Evolutionary conservation across 805 yeast species (phyloP).

Genomic region (Metschnikowia chrysomelidarum): DNA sequence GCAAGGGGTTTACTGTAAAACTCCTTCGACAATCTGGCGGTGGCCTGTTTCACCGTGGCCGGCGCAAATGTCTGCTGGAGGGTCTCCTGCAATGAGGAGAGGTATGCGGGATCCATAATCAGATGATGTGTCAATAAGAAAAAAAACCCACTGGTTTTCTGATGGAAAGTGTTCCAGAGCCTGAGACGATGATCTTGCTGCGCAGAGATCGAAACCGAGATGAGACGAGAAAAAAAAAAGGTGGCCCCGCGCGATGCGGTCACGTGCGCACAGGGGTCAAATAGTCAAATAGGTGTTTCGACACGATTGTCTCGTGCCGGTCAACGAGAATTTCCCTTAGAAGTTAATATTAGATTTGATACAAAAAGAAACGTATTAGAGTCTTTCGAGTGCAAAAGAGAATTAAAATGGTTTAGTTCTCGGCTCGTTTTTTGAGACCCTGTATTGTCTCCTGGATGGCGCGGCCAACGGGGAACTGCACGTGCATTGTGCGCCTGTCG

Average conservation of each 20-base stretch:
- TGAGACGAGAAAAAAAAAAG: not conserved
- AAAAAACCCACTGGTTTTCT: slow-evolving; percentile 3
- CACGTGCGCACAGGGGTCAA: no score
- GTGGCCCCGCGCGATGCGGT: slow-evolving; percentile 1
- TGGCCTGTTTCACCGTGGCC: slow-evolving; percentile 80
- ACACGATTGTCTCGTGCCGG: no score
- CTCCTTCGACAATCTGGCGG: slow-evolving; percentile 70
- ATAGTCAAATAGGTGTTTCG: no score
- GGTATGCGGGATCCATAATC: slow-evolving; percentile 67
- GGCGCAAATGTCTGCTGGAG: slow-evolving; percentile 78
- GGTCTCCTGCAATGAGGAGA: slow-evolving; percentile 72
- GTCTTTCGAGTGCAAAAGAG: no score
- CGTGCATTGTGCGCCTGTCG: no score
- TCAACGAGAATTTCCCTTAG: no score
- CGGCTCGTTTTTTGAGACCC: no score
- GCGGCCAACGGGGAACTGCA: no score
- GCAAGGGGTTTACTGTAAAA: slow-evolving; percentile 67
- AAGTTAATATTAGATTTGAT: no score
- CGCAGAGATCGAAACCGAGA: slow-evolving; percentile 1
- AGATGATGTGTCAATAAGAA: slow-evolving; percentile 5
- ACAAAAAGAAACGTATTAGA: no score
- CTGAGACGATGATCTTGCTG: slow-evolving; percentile 4
- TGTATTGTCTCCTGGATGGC: no score
- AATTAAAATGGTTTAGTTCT: no score
- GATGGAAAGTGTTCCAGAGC: slow-evolving; percentile 6